phyloP scores from a whole-genome alignment of 2,329 filamentous ascomycete genomes.

The Karstenula rhodostoma region DNA sequence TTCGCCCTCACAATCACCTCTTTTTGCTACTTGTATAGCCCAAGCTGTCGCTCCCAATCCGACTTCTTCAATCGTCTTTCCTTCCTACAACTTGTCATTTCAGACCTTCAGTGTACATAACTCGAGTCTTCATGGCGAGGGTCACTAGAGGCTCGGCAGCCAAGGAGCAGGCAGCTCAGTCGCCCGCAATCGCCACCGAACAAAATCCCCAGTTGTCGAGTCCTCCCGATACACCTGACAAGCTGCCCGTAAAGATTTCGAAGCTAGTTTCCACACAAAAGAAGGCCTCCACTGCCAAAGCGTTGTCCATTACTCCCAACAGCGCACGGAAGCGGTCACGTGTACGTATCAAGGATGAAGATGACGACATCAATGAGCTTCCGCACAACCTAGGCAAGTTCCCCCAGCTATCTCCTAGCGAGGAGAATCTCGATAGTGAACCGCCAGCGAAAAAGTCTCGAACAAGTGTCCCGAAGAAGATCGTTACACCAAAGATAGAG shows the following conservation, averaged over 20 bases:
- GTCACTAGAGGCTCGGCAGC: conserved; percentile 40
- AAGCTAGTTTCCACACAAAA: conserved; percentile 14
- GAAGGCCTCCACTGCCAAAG: conserved; percentile 4
- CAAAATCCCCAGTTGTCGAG: conserved; percentile 54
- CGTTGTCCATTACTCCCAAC: conserved; percentile 23
- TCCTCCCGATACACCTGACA: conserved; percentile 50
- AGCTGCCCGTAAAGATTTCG: conserved; percentile 11
- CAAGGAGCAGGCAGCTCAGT: conserved; percentile 22
- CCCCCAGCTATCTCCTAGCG: conserved; percentile 18
- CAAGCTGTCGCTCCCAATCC: conserved; percentile 23
- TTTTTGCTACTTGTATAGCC: conserved; percentile 4
- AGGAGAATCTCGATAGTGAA: conserved; percentile 18
- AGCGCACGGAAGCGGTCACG: conserved; percentile 50
- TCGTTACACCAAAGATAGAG: conserved; percentile 24
- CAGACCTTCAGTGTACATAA: background rate
- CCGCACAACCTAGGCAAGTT: conserved; percentile 64
- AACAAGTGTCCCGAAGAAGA: conserved; percentile 21
- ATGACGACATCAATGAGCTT: conserved; percentile 54
- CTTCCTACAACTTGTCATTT: background rate
- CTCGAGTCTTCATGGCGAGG: conserved; percentile 34
- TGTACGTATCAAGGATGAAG: conserved; percentile 47
- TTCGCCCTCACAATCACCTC: background rate
- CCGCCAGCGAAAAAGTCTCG: conserved; percentile 27
- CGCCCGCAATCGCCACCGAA: conserved; percentile 18
- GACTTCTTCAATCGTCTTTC: background rate